Evolutionary conservation across 306 rosid species (phyloP), one percentile per base, ranked within the genome.

Genomic region (Medicago ruthenica): DNA sequence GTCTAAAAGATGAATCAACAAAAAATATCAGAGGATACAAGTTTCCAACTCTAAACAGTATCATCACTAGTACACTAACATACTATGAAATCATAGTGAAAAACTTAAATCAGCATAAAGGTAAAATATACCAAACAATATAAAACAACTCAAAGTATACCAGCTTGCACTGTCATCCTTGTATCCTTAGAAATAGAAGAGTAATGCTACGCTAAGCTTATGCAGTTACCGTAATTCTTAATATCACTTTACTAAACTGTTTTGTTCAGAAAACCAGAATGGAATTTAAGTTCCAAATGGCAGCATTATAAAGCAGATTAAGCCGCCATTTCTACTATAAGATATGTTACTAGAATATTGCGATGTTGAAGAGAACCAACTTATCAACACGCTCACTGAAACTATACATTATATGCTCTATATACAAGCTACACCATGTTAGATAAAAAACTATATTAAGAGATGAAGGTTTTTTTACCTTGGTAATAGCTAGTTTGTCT

Each of bases 401-500:
- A 13, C 51, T 45, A 45, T 6, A 13, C 51, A 5, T 45, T 45
- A 45, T 45, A 12, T 15, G 5, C 51, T 13, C 16, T 45, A 45
- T 45, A 12, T 45, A 45, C n/a, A 45, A 45, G 51, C 51, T 45
- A 13, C 51, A 13, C 16, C 51, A 45, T 13, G 51, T 15, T 50
- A 50, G 8, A 50, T 27, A 14, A 50, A 50, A 48, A 50, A 50
- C 55, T 5, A n/a, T 7, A 50, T n/a, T 9, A 55, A 55, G 65
- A 60, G 14, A 40, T 71, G 81, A 60, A 57, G 62, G 63, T 62
- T 31, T 31, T 54, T 79, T 77, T 85, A 96, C 99, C 92, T 72
- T 80, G 80, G 75, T 58, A 63, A 89, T 77, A 50, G 88, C 81
- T 50, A 18, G 74, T 86, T 89, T 96, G 42, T 92, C 97, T 54